These are phyloP conservation scores for Quercus tomentella DNA, from an alignment of 331 rosid genomes.

Conservation along the genomic window DNA sequence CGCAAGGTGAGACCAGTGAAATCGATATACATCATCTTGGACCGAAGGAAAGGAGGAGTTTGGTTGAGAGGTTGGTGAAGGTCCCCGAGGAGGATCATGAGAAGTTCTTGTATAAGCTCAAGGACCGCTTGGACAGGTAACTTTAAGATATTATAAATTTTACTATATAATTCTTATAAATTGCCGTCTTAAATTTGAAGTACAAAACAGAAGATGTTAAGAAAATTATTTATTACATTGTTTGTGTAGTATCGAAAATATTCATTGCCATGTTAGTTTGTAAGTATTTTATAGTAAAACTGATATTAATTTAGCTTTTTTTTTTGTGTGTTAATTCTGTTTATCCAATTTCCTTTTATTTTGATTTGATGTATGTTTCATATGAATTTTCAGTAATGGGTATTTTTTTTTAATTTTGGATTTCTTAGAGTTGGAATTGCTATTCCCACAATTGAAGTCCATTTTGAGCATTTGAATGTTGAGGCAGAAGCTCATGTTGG, in stretches of 20 bases:
- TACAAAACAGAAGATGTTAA: too few species aligned
- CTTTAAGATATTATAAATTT: neutral
- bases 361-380: neutral
- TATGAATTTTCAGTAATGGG: neutral
- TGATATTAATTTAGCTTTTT: too few species aligned
- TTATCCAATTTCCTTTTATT: neutral
- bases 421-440: conserved; percentile 62
- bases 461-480: conserved; percentile 52
- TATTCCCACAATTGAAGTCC: conserved; percentile 66
- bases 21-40: conserved; percentile 46
- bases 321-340: neutral
- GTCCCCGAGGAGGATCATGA: conserved; percentile 56
- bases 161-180: too few species aligned
- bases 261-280: too few species aligned
- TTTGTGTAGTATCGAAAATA: too few species aligned
- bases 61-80: conserved; percentile 53
- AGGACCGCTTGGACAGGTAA: conserved; percentile 51
- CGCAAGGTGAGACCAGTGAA: conserved; percentile 44
- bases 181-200: too few species aligned
- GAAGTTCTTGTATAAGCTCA: conserved; percentile 54
- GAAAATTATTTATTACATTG: too few species aligned
- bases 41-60: conserved; percentile 30
- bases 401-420: neutral
- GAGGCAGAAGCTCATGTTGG: conserved; percentile 59
- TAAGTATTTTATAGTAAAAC: too few species aligned